Evolutionary conservation across 2,329 filamentous ascomycete genomes (phyloP), one percentile per base, ranked within the genome.

Genomic region (Sphaerulina populicola): DNA sequence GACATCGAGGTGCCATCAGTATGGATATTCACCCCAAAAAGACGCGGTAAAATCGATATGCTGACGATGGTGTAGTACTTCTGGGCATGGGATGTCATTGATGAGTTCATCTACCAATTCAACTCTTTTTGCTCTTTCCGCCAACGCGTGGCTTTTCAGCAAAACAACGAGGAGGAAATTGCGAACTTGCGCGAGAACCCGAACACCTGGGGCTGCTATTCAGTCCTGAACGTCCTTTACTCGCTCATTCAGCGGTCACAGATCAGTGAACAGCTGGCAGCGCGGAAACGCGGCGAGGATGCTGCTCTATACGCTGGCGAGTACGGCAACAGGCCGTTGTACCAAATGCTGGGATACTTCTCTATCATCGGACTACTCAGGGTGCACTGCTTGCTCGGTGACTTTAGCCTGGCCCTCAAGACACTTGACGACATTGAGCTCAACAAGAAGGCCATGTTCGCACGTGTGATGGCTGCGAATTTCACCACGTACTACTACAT

Each of bases 401-500:
- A 98, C 76, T 98, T 98, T 76, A 94, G 88, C 74, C 82, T 98
- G 57, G 93, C 93, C 45, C 82, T 98, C 67, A 98, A 97, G 82
- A 98, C 93, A 33, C 86, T 98, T 60, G 93, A 98, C 71, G 91
- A 97, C 70, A 97, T 98, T 68, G 93, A 98, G 80, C 83, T 98
- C 66, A 98, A 97, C 80, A 98, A 98, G 80, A 97, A 97, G 79
- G 90, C 93, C 72, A 97, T 97, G 88, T 98, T 98, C 71, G 91
- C 93, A 57, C 88, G 93, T 61, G 93, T 98, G 70, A 97, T 98
- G 93, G 91, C 93, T 49, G 93, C 93, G 52, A 93, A 98, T 78
- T 97, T 97, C 77, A 96, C 91, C 62, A 98, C 93, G 60, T 98
- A 97, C 82, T 98, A 98, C 82, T 97, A 97, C 71, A 91, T 98